Percentiles rank a stretch among this genome's conserved stretches.
Evolutionary conservation across 192 early-diverging fungal species (phyloP).

Genomic region (Umbelopsis sp.): DNA sequence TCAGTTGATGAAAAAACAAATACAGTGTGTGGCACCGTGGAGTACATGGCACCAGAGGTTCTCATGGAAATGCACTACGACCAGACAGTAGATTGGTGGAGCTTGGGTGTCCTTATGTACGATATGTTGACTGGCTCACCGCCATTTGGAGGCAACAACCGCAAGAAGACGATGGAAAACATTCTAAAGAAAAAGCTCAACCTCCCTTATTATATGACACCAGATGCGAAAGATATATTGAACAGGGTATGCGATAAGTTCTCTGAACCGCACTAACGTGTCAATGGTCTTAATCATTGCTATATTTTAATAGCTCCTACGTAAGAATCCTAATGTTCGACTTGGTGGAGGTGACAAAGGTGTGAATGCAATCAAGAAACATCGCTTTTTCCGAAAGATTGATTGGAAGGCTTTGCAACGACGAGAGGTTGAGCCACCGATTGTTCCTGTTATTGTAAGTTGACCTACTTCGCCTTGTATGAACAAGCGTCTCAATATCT

Average conservation of each 20-base stretch:
- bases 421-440: conserved; percentile 65
- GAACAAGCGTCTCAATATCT: too few species aligned
- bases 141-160: conserved; percentile 79
- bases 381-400: conserved; percentile 76
- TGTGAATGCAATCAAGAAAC: conserved; percentile 55
- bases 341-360: conserved; percentile 53
- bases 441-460: conserved; percentile 62
- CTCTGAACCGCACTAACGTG: neutral
- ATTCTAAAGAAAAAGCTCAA: conserved; percentile 83
- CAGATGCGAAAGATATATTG: conserved; percentile 78
- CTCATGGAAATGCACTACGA: conserved; percentile 67
- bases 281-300: too few species aligned
- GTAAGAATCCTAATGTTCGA: conserved; percentile 53
- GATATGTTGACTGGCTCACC: conserved; percentile 89
- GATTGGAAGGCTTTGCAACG: conserved; percentile 65
- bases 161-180: conserved; percentile 81
- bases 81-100: conserved; percentile 89
- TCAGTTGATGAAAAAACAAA: conserved; percentile 55
- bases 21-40: conserved; percentile 77
- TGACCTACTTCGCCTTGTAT: too few species aligned
- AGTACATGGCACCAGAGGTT: conserved; percentile 81
- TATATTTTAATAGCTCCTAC: conserved; percentile 44
- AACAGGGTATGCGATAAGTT: conserved; percentile 49
- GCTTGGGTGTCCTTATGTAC: conserved; percentile 84
- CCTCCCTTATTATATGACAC: conserved; percentile 79